These are phyloP conservation scores for Santalum album DNA, from an alignment of 164 flowering plant species.

Conservation along the genomic window DNA sequence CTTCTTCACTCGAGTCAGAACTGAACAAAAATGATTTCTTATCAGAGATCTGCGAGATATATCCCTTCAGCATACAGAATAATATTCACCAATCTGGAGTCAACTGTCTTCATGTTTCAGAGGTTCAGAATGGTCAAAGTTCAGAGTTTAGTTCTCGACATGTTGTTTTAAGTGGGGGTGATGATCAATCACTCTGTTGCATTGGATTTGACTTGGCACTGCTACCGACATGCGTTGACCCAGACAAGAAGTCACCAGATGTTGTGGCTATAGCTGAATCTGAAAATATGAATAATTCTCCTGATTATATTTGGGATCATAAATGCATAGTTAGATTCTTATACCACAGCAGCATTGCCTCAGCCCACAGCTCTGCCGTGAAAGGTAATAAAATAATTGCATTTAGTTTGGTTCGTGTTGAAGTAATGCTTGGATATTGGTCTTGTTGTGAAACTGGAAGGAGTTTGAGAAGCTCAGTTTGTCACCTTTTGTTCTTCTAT, in stretches of 20 bases:
- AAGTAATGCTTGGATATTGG: no score
- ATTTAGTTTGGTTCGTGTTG: neutral
- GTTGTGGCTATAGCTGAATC: constrained; percentile 6
- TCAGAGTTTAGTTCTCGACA: constrained; percentile 21
- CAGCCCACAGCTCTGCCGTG: constrained; percentile 91
- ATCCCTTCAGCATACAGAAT: constrained; percentile 46
- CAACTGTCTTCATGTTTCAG: constrained; percentile 75
- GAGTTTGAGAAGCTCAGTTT: no score
- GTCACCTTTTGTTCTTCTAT: no score
- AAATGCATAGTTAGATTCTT: constrained; percentile 34
- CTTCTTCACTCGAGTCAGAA: constrained; percentile 19
- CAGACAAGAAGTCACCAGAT: constrained; percentile 9
- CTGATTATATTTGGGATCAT: constrained; percentile 9
- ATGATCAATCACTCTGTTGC: constrained; percentile 80
- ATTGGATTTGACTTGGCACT: constrained; percentile 34
- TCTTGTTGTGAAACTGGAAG: no score
- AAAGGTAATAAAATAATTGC: constrained; percentile 48
- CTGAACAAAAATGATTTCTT: constrained; percentile 18
- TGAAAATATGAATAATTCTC: constrained; percentile 2
- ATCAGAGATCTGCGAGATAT: constrained; percentile 28
- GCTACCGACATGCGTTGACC: constrained; percentile 5
- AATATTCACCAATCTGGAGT: constrained; percentile 90
- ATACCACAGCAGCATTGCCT: constrained; percentile 29
- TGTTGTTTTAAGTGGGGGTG: constrained; percentile 78
- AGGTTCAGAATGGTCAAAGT: constrained; percentile 12